These are phyloP conservation scores for Aureobasidium zeae DNA, from an alignment of 2,329 filamentous ascomycete species.

Conservation along the genomic window DNA sequence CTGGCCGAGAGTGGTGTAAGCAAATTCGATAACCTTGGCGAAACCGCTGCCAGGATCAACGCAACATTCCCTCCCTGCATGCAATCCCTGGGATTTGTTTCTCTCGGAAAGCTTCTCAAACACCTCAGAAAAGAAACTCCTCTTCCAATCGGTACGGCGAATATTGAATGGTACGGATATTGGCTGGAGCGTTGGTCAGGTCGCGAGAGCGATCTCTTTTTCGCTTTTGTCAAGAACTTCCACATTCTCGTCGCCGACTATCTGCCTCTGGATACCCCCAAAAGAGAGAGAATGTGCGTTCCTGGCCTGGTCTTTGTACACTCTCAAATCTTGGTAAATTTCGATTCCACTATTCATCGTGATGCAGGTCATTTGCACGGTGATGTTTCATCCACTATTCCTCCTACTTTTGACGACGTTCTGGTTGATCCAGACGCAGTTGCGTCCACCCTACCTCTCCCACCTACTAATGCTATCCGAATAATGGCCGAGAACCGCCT, in stretches of 20 bases:
- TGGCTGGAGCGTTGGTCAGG: slow-evolving; percentile 84
- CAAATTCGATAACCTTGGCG: slow-evolving; percentile 41
- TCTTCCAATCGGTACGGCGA: slow-evolving; percentile 57
- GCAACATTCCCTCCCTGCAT: slow-evolving; percentile 61
- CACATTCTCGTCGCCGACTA: slow-evolving; percentile 66
- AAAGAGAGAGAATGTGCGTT: slow-evolving; percentile 52
- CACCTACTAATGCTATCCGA: slow-evolving; percentile 61
- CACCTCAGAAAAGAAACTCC: slow-evolving; percentile 57
- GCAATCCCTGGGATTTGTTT: slow-evolving; percentile 52
- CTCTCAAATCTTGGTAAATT: slow-evolving; percentile 65
- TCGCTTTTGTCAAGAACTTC: slow-evolving; percentile 83
- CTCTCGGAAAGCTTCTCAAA: slow-evolving; percentile 50
- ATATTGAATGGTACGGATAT: slow-evolving; percentile 74
- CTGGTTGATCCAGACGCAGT: slow-evolving; percentile 58
- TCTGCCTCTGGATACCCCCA: slow-evolving; percentile 38
- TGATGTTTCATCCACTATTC: slow-evolving; percentile 30
- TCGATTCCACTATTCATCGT: slow-evolving; percentile 78
- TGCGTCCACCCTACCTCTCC: slow-evolving; percentile 50
- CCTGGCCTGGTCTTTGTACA: slow-evolving; percentile 75
- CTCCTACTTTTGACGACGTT: slow-evolving; percentile 58
- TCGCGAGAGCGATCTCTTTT: slow-evolving; percentile 79
- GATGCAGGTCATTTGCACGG: slow-evolving; percentile 39
- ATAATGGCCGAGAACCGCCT: slow-evolving; percentile 84
- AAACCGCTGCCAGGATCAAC: slow-evolving; percentile 52
- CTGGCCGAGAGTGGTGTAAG: slow-evolving; percentile 57